Evolutionary conservation across 352 stramenopile genomes (phyloP).

Genomic region (Pythium monospermum): DNA sequence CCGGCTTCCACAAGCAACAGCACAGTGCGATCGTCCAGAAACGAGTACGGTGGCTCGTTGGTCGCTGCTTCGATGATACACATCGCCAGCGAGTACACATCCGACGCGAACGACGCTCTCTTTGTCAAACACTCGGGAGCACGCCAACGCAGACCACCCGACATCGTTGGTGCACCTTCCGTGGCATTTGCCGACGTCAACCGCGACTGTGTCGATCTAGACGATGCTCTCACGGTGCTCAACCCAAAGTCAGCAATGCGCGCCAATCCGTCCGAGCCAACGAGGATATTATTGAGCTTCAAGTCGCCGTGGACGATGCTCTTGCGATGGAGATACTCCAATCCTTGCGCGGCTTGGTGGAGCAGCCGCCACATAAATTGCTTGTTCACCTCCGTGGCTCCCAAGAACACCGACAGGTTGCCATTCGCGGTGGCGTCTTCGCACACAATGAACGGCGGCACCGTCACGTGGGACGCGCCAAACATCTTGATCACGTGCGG

Average conservation of each 20-base stretch:
- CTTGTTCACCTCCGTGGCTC: not conserved
- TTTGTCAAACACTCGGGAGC: conserved; percentile 2
- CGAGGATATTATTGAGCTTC: conserved; percentile 18
- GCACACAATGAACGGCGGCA: conserved; percentile 21
- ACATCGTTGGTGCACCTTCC: no score
- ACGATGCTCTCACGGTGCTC: no score
- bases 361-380: conserved; percentile 22
- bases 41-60: not conserved
- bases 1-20: not conserved
- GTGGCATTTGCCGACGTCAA: no score
- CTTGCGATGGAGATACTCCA: conserved; percentile 1
- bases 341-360: conserved; percentile 1
- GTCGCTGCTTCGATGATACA: conserved; percentile 14
- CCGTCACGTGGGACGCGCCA: conserved; percentile 20
- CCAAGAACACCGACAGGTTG: conserved; percentile 24
- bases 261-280: not conserved
- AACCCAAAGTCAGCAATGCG: conserved; percentile 24
- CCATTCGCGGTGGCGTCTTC: conserved; percentile 22
- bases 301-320: conserved; percentile 15
- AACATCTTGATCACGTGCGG: conserved; percentile 83
- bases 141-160: not conserved
- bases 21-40: not conserved
- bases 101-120: conserved; percentile 14
- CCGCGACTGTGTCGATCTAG: no score
- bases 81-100: conserved; percentile 27